Evolutionary conservation across 306 rosid species (phyloP).

Genomic region (Hippophae tibetana): DNA sequence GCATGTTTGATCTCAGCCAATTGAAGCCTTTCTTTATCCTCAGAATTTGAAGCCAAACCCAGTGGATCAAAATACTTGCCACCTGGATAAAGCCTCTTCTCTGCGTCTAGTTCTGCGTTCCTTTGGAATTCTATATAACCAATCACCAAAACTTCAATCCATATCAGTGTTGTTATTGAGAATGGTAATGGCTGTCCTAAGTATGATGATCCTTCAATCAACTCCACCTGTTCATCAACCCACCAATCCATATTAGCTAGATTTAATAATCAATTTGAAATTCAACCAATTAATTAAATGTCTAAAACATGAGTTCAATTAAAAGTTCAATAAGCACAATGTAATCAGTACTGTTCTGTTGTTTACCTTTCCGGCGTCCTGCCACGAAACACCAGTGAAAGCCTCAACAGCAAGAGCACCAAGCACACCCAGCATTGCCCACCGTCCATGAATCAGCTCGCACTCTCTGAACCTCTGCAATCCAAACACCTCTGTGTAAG

Average conservation of each 20-base stretch:
- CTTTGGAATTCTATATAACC: conserved; percentile 81
- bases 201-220: conserved; percentile 72
- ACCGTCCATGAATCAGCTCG: conserved; percentile 69
- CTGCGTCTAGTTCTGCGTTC: conserved; percentile 72
- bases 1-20: conserved; percentile 77
- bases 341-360: too few species aligned
- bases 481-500: conserved; percentile 69
- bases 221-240: conserved; percentile 49
- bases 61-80: conserved; percentile 72
- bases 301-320: too few species aligned
- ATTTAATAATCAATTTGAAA: background rate
- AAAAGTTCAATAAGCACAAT: too few species aligned
- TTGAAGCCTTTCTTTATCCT: conserved; percentile 59
- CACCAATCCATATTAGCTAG: too few species aligned
- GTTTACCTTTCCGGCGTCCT: conserved; percentile 78
- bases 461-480: conserved; percentile 75
- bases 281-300: background rate
- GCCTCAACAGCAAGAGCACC: conserved; percentile 76
- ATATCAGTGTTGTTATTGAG: conserved; percentile 50
- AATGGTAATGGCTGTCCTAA: conserved; percentile 67
- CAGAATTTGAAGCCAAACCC: conserved; percentile 51
- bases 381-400: conserved; percentile 74
- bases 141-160: conserved; percentile 68
- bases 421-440: conserved; percentile 83
- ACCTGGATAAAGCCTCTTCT: conserved; percentile 70